These are phyloP conservation scores for Naematelia encephala DNA, from an alignment of 768 basidiomycete species.

Conservation along the genomic window DNA sequence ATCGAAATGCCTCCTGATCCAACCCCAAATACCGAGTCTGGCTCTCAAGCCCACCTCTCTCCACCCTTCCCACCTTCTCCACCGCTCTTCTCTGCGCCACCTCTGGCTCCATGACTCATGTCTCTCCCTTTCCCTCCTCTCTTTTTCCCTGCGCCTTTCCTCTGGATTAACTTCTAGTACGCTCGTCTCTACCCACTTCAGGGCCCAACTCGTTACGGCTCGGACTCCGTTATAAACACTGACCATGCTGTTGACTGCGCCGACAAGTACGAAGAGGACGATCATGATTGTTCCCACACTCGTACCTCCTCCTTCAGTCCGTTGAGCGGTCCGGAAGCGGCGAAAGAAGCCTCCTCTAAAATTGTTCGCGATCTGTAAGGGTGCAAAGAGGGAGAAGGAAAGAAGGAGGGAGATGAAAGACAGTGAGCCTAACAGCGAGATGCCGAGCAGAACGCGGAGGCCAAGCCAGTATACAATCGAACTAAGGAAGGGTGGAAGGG, in stretches of 20 bases:
- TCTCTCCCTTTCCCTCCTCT: slow-evolving; percentile 9
- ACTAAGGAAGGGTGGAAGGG: not conserved
- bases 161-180: slow-evolving; percentile 44
- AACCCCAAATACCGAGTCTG: slow-evolving; percentile 13
- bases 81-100: slow-evolving; percentile 28
- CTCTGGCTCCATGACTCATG: slow-evolving; percentile 16
- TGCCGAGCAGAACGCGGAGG: slow-evolving; percentile 31
- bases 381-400: slow-evolving; percentile 32
- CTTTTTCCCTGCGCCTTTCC: slow-evolving; percentile 18
- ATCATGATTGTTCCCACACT: slow-evolving; percentile 30
- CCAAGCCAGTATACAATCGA: slow-evolving; percentile 15
- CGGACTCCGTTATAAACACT: slow-evolving; percentile 23
- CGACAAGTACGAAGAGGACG: slow-evolving; percentile 37
- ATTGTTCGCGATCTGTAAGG: slow-evolving; percentile 31
- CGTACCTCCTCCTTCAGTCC: slow-evolving; percentile 5
- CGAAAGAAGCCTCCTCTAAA: slow-evolving; percentile 37
- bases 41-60: slow-evolving; percentile 22
- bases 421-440: slow-evolving; percentile 37
- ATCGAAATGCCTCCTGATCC: slow-evolving; percentile 7
- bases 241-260: slow-evolving; percentile 28
- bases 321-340: slow-evolving; percentile 5
- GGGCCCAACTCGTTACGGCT: slow-evolving; percentile 16
- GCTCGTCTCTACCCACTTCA: slow-evolving; percentile 38
- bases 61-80: slow-evolving; percentile 25
- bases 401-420: slow-evolving; percentile 38